Base-by-base conservation (phyloP, 352 stramenopile genomes). In the Pythium pyrilobum region DNA sequence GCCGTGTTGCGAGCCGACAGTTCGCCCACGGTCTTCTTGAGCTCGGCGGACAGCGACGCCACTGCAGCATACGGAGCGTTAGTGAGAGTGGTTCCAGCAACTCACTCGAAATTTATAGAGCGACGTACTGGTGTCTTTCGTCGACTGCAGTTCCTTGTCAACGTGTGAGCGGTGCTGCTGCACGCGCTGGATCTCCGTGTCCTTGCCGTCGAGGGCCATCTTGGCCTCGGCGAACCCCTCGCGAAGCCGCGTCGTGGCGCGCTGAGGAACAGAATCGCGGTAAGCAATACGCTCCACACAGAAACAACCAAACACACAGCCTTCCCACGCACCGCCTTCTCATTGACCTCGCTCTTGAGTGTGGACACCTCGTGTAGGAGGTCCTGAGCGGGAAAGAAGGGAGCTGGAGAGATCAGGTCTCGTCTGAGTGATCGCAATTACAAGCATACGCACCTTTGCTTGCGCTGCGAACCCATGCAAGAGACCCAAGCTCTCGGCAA, bases 171-270 rank as follows among this genome's bases (percentile, higher is more conserved):
- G 56, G n/a, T 72, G 59, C 39, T 72, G 44, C 20, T 72, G 59
- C 15, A 85, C 45, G 23, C 40, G 43, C 31, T 67, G 51, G 11
- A 86, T 59, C 47, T 85, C 72, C 2, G 42, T 56, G 34, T 72
- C 56, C 50, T 88, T 77, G 8, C 47, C 46, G 8, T 86, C 74
- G 4, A 77, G 36, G 0, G 71, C 67, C 49, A 71, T 61, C 16
- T 77, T 77, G 1, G 71, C 76, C 8, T 71, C 59, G 15, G 72
- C 77, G 38, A 85, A 78, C 0, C 74, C 72, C 48, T 87, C 74
- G 34, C 64, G 74, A 23, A 85, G 62, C 11, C 74, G 72, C 0
- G 64, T 76, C 15, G 72, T 77, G 6, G 74, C 61, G 43, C 72
- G 62, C 77, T 88, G 25, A 6, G 12, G 16, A 33, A 18, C 54